phyloP scores from a whole-genome alignment of 352 stramenopile genomes.

The Peronospora destructor region DNA sequence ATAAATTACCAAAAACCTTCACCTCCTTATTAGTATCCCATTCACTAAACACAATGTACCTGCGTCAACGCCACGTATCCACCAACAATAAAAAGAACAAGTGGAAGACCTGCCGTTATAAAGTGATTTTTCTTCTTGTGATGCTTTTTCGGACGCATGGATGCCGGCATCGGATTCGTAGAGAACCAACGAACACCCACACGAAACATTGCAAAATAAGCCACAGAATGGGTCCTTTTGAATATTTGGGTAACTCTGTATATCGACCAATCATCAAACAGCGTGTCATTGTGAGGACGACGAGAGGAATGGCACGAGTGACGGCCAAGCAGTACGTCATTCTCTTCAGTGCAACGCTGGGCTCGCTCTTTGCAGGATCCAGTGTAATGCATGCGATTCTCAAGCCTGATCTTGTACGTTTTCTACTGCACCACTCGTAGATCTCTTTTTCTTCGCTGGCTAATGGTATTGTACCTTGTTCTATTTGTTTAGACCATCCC shows the following conservation, averaged over 20 bases:
- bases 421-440: not conserved
- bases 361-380: slow-evolving; percentile 77
- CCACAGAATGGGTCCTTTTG: not conserved
- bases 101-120: slow-evolving; percentile 55
- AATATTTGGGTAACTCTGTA: slow-evolving; percentile 5
- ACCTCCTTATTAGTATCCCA: too few relatives aligned
- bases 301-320: slow-evolving; percentile 41
- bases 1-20: too few relatives aligned
- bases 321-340: slow-evolving; percentile 67
- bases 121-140: slow-evolving; percentile 59
- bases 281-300: not conserved
- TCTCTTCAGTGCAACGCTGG: slow-evolving; percentile 63
- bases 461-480: not conserved
- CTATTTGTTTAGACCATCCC: slow-evolving; percentile 41
- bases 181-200: slow-evolving; percentile 19
- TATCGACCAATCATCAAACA: slow-evolving; percentile 14
- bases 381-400: slow-evolving; percentile 79
- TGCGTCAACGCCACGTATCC: slow-evolving; percentile 70
- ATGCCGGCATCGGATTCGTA: slow-evolving; percentile 13
- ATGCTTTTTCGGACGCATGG: slow-evolving; percentile 25
- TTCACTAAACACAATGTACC: slow-evolving; percentile 20
- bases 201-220: slow-evolving; percentile 26
- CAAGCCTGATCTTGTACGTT: slow-evolving; percentile 70
- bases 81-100: slow-evolving; percentile 79
- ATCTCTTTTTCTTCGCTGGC: not conserved